A percentile compares a stretch with the other conserved stretches of the same genome.
These are phyloP conservation scores for Pichia sp. DNA, from an alignment of 1,139 yeast genomes.

Conservation along the genomic window DNA sequence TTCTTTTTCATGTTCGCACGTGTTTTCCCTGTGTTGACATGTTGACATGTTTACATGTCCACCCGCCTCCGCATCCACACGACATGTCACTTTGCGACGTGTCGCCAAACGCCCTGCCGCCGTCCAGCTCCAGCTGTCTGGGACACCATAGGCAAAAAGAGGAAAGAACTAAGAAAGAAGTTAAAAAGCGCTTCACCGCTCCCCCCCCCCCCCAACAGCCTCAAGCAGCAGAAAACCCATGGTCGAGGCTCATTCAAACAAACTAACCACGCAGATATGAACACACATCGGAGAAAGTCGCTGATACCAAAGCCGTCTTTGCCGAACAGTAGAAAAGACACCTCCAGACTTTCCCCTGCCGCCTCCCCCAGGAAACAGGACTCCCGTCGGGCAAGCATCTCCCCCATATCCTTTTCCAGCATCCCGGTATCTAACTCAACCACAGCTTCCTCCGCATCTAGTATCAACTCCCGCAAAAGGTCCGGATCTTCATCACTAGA, in stretches of 20 bases:
- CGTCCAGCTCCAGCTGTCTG: no score
- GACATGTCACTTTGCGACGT: neutral
- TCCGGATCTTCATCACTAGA: slow-evolving; percentile 5
- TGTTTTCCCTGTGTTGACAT: neutral
- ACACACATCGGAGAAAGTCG: slow-evolving; percentile 9
- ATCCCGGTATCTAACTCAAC: slow-evolving; percentile 10
- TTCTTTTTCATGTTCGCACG: neutral
- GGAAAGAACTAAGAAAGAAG: no score
- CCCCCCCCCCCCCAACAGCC: no score
- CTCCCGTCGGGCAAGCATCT: neutral
- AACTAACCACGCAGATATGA: neutral
- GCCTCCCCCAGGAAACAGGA: slow-evolving; percentile 10
- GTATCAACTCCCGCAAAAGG: neutral
- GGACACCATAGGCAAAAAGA: no score
- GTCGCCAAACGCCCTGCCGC: no score
- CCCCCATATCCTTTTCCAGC: slow-evolving; percentile 4
- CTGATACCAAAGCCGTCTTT: slow-evolving; percentile 13
- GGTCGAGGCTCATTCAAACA: no score
- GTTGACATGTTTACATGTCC: neutral
- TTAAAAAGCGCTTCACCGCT: no score
- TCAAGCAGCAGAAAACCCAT: no score
- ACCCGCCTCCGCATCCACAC: neutral
- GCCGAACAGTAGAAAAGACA: neutral
- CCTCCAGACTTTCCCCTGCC: slow-evolving; percentile 8
- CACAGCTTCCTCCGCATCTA: neutral